phyloP scores from a whole-genome alignment of 2,329 filamentous ascomycete species.

The Pestalotiopsis sp. region DNA sequence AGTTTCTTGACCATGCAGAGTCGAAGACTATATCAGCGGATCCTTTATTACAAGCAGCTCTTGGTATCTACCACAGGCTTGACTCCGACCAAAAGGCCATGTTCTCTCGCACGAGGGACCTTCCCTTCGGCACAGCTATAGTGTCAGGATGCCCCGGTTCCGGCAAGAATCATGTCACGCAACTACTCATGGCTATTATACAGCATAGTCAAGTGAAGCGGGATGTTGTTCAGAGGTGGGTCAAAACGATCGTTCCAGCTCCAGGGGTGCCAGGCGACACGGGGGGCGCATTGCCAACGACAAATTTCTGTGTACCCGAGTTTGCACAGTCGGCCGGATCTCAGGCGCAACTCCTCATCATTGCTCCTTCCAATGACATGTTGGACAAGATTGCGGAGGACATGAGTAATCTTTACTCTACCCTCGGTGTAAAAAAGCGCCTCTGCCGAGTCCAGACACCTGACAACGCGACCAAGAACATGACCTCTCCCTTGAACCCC shows the following conservation, averaged over 20 bases:
- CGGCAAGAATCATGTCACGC: background rate
- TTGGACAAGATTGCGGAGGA: conserved; percentile 37
- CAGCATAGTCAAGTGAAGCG: background rate
- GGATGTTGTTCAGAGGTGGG: background rate
- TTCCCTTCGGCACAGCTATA: background rate
- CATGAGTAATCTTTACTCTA: background rate
- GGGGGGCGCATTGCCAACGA: too few species aligned
- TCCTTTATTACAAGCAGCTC: background rate
- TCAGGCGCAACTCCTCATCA: background rate
- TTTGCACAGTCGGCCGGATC: background rate
- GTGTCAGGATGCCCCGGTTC: background rate
- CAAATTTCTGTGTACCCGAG: background rate
- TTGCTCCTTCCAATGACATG: background rate
- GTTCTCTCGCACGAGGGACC: background rate
- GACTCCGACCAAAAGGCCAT: background rate
- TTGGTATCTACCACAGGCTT: background rate
- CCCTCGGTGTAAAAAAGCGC: background rate
- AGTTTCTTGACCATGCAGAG: background rate
- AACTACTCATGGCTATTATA: background rate
- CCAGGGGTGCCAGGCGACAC: background rate
- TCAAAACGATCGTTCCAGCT: background rate
- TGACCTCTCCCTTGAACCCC: background rate
- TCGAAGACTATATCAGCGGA: background rate
- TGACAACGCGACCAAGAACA: background rate
- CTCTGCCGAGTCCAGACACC: background rate